Percentiles rank a stretch among this genome's conserved stretches.
phyloP scores from a whole-genome alignment of 1,284 basidiomycete species.

The Ustanciosporium gigantosporum region DNA sequence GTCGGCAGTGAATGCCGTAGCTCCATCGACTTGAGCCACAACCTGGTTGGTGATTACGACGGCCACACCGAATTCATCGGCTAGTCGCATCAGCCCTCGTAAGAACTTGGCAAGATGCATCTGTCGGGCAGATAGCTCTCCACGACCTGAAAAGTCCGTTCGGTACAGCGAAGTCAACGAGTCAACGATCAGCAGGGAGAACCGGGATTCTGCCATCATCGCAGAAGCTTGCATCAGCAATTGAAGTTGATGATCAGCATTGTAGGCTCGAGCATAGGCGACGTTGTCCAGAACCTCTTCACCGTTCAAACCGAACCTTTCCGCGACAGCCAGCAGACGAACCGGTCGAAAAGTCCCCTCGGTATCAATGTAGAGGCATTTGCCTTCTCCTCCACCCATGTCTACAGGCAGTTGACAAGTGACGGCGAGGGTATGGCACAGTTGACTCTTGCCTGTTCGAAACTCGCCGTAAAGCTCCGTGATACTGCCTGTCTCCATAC shows the following conservation, averaged over 20 bases:
- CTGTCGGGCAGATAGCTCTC: constrained; percentile 92
- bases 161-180: constrained; percentile 95
- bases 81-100: constrained; percentile 85
- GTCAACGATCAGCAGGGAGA: constrained; percentile 93
- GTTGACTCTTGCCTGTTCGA: constrained; percentile 95
- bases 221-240: constrained; percentile 89
- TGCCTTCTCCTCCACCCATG: constrained; percentile 99
- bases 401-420: constrained; percentile 93
- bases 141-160: constrained; percentile 93
- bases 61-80: constrained; percentile 97
- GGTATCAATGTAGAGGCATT: constrained; percentile 98
- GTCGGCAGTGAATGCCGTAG: constrained; percentile 65
- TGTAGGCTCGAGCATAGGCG: constrained; percentile 97
- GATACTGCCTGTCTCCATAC: constrained; percentile 97
- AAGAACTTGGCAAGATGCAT: constrained; percentile 97
- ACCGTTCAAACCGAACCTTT: constrained; percentile 91
- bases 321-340: constrained; percentile 89
- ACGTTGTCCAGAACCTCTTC: constrained; percentile 98
- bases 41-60: constrained; percentile 98
- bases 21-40: constrained; percentile 87
- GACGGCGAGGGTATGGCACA: constrained; percentile 96
- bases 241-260: constrained; percentile 94
- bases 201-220: constrained; percentile 71
- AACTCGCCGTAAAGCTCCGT: constrained; percentile 99
- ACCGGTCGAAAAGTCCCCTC: constrained; percentile 98